A percentile compares a stretch with the other conserved stretches of the same genome.
Evolutionary conservation across 306 rosid species (phyloP).

Genomic region (Sicyos edulis): DNA sequence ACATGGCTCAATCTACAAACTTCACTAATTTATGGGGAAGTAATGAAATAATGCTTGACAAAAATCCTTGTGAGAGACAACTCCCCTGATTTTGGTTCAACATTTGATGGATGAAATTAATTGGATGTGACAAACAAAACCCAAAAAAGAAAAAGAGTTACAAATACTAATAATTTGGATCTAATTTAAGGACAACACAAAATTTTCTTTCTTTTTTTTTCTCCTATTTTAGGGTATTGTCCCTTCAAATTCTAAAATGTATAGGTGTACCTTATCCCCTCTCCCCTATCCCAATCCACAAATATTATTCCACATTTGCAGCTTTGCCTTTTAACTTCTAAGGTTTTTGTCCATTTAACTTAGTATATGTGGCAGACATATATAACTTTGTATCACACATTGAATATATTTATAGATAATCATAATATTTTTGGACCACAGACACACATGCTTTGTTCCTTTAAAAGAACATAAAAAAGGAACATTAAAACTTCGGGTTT

Average conservation of each 20-base stretch:
- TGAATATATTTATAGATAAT: neutral
- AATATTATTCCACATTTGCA: conserved; percentile 13
- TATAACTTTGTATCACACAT: conserved; percentile 10
- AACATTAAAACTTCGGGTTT: conserved; percentile 4
- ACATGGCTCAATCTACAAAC: too few relatives aligned
- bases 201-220: neutral
- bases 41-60: neutral
- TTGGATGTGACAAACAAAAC: neutral
- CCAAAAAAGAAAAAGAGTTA: neutral
- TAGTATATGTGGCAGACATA: conserved; percentile 21
- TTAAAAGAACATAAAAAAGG: neutral
- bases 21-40: neutral
- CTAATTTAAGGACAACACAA: neutral
- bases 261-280: conserved; percentile 2
- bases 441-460: conserved; percentile 9
- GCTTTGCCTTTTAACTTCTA: conserved; percentile 4
- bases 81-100: conserved; percentile 13
- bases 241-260: neutral
- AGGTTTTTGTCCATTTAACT: conserved; percentile 18
- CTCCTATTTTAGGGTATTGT: neutral
- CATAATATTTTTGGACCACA: neutral
- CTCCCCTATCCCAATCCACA: conserved; percentile 15
- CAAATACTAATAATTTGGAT: neutral
- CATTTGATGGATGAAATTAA: neutral
- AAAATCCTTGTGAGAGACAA: neutral